Conservation (phyloP, 2,329 filamentous ascomycete species). For the Colletotrichum liriopes region DNA sequence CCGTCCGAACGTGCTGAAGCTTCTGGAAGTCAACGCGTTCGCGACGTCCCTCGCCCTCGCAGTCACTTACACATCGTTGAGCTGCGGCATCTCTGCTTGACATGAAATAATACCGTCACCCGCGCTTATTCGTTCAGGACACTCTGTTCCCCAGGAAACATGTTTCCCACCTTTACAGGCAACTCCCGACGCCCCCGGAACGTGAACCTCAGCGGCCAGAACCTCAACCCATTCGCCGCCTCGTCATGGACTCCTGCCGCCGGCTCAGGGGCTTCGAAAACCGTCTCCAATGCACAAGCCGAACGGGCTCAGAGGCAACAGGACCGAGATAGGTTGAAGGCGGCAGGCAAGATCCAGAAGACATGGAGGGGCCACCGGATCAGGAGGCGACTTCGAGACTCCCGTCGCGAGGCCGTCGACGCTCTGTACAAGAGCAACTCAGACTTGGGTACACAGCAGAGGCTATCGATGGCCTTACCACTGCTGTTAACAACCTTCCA, state of each 20-base stretch:
- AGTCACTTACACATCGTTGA: not conserved
- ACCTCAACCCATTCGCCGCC: slow-evolving; percentile 83
- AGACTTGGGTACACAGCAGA: slow-evolving; percentile 53
- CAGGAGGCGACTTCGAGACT: slow-evolving; percentile 71
- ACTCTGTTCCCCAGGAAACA: slow-evolving; percentile 57
- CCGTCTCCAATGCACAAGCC: slow-evolving; percentile 88
- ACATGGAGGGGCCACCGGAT: slow-evolving; percentile 84
- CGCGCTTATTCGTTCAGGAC: not conserved
- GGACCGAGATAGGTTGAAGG: slow-evolving; percentile 83
- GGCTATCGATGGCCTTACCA: slow-evolving; percentile 59
- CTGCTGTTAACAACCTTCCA: slow-evolving; percentile 68
- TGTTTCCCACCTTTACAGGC: slow-evolving; percentile 96
- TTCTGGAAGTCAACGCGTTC: slow-evolving; percentile 40
- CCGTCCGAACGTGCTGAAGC: slow-evolving; percentile 42
- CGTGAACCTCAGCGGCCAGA: slow-evolving; percentile 92
- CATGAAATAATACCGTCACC: slow-evolving; percentile 23
- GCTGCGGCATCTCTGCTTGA: slow-evolving; percentile 6
- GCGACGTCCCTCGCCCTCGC: slow-evolving; percentile 13
- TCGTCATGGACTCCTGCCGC: slow-evolving; percentile 70
- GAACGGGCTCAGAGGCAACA: slow-evolving; percentile 86
- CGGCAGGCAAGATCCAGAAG: slow-evolving; percentile 81
- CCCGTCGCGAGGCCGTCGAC: slow-evolving; percentile 76
- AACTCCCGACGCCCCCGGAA: slow-evolving; percentile 88
- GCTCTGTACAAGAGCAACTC: slow-evolving; percentile 62
- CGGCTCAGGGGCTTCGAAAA: slow-evolving; percentile 78